Percentiles rank a stretch among this genome's conserved stretches.
These are phyloP conservation scores for Tolypocladium tundrense DNA, from an alignment of 2,329 filamentous ascomycete genomes.

Conservation along the genomic window DNA sequence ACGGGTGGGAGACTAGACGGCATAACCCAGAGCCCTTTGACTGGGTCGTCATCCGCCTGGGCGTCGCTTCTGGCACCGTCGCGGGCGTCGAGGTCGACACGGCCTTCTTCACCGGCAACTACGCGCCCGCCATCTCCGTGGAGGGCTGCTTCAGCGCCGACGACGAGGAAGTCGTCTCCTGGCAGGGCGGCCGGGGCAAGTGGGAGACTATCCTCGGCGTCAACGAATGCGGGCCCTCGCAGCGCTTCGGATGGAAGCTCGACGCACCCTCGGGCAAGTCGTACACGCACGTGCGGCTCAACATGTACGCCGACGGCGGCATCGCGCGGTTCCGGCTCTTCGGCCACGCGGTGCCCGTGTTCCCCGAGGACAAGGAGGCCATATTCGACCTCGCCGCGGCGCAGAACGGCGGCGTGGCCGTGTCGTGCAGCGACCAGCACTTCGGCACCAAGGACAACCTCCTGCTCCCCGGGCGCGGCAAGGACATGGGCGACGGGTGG, in stretches of 20 bases:
- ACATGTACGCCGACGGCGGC: constrained; percentile 80
- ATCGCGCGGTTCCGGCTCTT: constrained; percentile 74
- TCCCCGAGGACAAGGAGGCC: constrained; percentile 53
- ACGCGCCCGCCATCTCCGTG: constrained; percentile 69
- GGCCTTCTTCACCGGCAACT: constrained; percentile 72
- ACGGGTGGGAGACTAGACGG: constrained; percentile 59
- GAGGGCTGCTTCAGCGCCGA: constrained; percentile 61
- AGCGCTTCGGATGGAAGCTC: constrained; percentile 65
- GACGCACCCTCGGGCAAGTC: constrained; percentile 47
- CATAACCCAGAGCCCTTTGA: constrained; percentile 56
- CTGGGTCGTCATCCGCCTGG: constrained; percentile 56
- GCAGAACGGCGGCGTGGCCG: constrained; percentile 66
- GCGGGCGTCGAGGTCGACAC: constrained; percentile 72
- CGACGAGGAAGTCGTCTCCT: constrained; percentile 54
- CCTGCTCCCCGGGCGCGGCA: constrained; percentile 65
- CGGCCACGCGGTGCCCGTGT: constrained; percentile 65
- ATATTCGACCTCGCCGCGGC: constrained; percentile 69
- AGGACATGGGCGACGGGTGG: constrained; percentile 85
- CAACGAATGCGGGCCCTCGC: constrained; percentile 63
- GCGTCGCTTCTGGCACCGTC: constrained; percentile 61
- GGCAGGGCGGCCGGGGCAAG: constrained; percentile 45
- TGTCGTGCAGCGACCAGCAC: constrained; percentile 73
- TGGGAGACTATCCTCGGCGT: constrained; percentile 65
- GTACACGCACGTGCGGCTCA: constrained; percentile 70
- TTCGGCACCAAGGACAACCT: constrained; percentile 76